Conservation (phyloP, 2,329 filamentous ascomycete genomes). For the Fusarium nodosum region DNA sequence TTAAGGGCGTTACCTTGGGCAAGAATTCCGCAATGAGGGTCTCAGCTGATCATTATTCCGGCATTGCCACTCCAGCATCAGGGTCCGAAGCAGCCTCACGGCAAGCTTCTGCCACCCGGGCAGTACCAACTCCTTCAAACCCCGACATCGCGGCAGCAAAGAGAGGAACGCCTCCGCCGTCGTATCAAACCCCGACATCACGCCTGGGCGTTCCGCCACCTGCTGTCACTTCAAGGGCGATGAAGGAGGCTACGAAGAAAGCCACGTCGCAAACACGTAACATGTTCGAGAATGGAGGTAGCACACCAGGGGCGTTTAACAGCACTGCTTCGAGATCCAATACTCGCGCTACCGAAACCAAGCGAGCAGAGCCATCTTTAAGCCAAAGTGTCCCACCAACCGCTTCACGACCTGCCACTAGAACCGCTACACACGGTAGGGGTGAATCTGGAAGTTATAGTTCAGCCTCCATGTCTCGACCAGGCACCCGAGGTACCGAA, state of each 20-base stretch:
- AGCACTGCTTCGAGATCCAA: slow-evolving; percentile 48
- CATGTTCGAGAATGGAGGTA: slow-evolving; percentile 72
- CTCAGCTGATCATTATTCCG: slow-evolving; percentile 95
- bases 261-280: slow-evolving; percentile 86
- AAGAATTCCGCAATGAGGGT: slow-evolving; percentile 87
- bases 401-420: slow-evolving; percentile 34
- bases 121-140: slow-evolving; percentile 70
- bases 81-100: slow-evolving; percentile 55
- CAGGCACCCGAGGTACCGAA: slow-evolving; percentile 45
- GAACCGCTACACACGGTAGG: slow-evolving; percentile 32
- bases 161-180: slow-evolving; percentile 85
- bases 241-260: slow-evolving; percentile 94
- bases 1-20: slow-evolving; percentile 82
- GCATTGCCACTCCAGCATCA: slow-evolving; percentile 86
- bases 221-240: slow-evolving; percentile 91
- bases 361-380: slow-evolving; percentile 35
- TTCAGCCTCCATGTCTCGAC: slow-evolving; percentile 44
- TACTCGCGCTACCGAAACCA: slow-evolving; percentile 37
- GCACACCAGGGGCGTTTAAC: slow-evolving; percentile 49
- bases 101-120: slow-evolving; percentile 52
- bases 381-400: slow-evolving; percentile 35
- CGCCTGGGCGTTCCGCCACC: slow-evolving; percentile 90
- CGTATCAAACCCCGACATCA: slow-evolving; percentile 77
- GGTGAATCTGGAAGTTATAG: slow-evolving; percentile 46
- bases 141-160: slow-evolving; percentile 66